phyloP scores from a whole-genome alignment of 306 rosid genomes.

The Spatholobus suberectus region DNA sequence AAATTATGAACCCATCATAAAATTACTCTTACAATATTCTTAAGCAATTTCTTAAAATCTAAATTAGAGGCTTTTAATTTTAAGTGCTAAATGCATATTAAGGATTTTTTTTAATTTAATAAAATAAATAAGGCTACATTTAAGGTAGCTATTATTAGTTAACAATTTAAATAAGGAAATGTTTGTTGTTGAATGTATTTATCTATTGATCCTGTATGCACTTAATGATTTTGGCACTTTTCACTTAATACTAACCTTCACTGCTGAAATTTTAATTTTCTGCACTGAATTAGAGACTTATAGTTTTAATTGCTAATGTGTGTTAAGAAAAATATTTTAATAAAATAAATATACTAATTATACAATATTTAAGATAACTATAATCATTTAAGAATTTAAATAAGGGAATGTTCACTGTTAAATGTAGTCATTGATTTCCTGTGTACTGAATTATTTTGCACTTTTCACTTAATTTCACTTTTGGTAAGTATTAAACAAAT shows the following conservation, averaged over 20 bases:
- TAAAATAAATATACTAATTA: not conserved
- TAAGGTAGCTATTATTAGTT: not conserved
- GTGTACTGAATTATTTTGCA: not conserved
- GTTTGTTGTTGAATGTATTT: not conserved
- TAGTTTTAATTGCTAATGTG: not conserved
- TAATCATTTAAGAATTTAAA: not conserved
- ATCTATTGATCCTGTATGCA: not conserved
- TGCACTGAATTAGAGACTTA: not conserved
- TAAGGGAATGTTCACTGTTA: not conserved
- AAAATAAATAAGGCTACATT: not conserved
- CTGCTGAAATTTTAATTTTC: constrained; percentile 21
- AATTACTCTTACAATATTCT: not conserved
- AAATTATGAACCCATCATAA: not conserved
- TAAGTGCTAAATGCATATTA: not conserved
- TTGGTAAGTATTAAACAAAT: not conserved
- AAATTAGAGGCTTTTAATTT: not conserved
- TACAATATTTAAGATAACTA: not conserved
- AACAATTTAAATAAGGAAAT: not conserved
- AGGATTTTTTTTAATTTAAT: not conserved
- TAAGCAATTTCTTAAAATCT: constrained; percentile 4
- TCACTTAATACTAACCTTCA: not conserved
- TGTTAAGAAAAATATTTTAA: not conserved
- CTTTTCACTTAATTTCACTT: not conserved
- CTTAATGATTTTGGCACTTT: not conserved
- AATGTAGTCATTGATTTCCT: not conserved